Evolutionary conservation across 1,284 basidiomycete species (phyloP), one percentile per base, ranked within the genome.

Genomic region (Puccinia hordei): DNA sequence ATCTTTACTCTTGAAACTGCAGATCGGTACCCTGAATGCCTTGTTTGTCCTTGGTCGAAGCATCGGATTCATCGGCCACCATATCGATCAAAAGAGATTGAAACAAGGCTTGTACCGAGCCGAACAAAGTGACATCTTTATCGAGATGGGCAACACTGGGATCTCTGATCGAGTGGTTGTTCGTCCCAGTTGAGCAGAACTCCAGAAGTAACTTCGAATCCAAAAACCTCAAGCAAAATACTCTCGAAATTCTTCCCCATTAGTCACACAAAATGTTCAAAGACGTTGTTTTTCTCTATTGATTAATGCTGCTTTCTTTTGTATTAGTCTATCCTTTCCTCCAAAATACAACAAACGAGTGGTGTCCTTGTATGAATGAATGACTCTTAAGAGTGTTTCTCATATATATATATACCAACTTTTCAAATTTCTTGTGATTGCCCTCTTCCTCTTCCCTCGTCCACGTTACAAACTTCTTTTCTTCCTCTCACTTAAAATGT

Each of bases 21-120:
- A 59, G 89, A 94, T 95, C 83, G 93, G 93, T 81, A 92, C 92
- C 24, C 90, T 99, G 82, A 98, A 98, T 87, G 95, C 95, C 82
- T 89, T 99, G 81, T 99, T 99, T 88, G 95, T 98, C 63, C 91
- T 98, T 80, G 96, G 96, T 80, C 93, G 96, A 83, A 94, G 92
- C 85, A 98, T 98, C 86, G 96, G 96, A 84, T 98, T 98, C 90
- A 94, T 95, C 83, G 93, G 93, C 57, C 93, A 94, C 87, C 93
- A 93, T 86, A 90, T 94, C 81, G 94, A 98, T 89, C 95, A 98
- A 90, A 95, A 94, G 90, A 90, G 94, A 84, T 90, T 96, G 85
- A 91, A 92, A 84, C 93, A 93, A 66, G 72, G 74, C 38, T 81
- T 83, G 41, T 83, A 83, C 81, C 51, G 77, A 44, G 76, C 76